Base-by-base conservation (phyloP, 371 early-diverging fungal species). In the Basidiobolus meristosporus region DNA sequence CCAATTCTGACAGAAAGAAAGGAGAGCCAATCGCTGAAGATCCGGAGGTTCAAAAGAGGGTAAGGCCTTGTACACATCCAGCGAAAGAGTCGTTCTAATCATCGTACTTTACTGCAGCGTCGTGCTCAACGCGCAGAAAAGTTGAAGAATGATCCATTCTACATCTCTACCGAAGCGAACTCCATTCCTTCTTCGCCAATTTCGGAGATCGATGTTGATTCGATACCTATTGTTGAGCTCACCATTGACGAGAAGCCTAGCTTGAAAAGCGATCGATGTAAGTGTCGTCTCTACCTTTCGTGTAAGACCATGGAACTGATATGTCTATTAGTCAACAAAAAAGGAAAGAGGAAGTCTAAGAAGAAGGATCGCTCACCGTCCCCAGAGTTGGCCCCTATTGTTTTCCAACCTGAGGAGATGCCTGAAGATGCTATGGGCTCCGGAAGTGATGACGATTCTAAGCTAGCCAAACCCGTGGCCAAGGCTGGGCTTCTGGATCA, bases 161-260 rank as follows among this genome's bases (percentile, higher is more conserved):
- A 84, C 41, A 79, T 84, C 49, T 62, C 56, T 26, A 26, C 26
- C 34, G 59, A 56, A 12, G 40, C 23, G 14, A 23, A 22, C 21
- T 15, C n/a, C 41, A 12, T 53, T 12, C 15, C 31, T 17, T 18
- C 26, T 28, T 48, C 16, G 21, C 15, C 47, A 7, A 16, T 20
- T 40, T 35, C 11, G 33, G 26, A 70, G 5, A 57, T 59, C 41
- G 83, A 84, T 42, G 70, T 86, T 2, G 84, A 87, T 39, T 64
- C 70, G 2, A 88, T 87, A 31, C 86, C 89, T 2, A 72, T 85
- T 36, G 81, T 88, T 3, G 65, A 72, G 23, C 55, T 88, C 15
- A 65, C 65, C 14, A 46, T 83, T 38, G 73, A 75, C 35, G 51
- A 55, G 32, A 48, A 50, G 21, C 42, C 54, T 22, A 37, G 60